Base-by-base conservation (phyloP, 768 basidiomycete genomes). In the Mrakia hoshinonis region DNA sequence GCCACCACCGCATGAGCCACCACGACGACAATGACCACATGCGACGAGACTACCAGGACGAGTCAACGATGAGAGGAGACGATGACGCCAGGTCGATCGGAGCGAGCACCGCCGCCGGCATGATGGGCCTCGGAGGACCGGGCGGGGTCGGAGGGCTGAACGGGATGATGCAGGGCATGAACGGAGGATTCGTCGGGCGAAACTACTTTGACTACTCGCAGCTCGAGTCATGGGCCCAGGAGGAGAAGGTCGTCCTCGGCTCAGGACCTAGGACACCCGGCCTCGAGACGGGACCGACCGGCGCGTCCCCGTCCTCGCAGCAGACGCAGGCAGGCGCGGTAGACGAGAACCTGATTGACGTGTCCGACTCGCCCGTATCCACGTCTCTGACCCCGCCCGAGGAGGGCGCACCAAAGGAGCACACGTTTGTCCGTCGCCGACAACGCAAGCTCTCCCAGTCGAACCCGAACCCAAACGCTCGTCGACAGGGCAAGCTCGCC, bases 381-480 rank as follows among this genome's bases (percentile, higher is more conserved):
- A 74, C 76, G n/a, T 43, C 64, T 4, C 26, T n/a, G 51, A 49
- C 62, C 31, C 43, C 51, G 31, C 31, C 58, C 18, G 58, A 61
- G 13, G 58, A 61, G 22, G 15, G 4, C 5, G 58, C 22, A 6
- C 10, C 63, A 47, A 49, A 39, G 18, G 39, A 51, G 13, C 49
- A 58, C 43, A 54, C 26, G 73, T 69, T 79, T 76, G 74, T 79
- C 29, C 79, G 84, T 1, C 77, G 85, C 3, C 87, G 91, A 51
- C 88, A 90, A 73, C 88, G 95, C 60, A 95, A 93, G 76, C 83
- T 95, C 69, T 92, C 90, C 74, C 88, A 92, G 77, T 90, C 88
- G 74, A 88, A 86, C 63, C 85, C 88, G 0, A 74, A 77, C 1
- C 73, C 73, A 0, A 48, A 75, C 73, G 58, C 69, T 22, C 78